Conservation (phyloP, 225 moss, liverwort and hornwort species). For the Sphagnum tenellum region DNA sequence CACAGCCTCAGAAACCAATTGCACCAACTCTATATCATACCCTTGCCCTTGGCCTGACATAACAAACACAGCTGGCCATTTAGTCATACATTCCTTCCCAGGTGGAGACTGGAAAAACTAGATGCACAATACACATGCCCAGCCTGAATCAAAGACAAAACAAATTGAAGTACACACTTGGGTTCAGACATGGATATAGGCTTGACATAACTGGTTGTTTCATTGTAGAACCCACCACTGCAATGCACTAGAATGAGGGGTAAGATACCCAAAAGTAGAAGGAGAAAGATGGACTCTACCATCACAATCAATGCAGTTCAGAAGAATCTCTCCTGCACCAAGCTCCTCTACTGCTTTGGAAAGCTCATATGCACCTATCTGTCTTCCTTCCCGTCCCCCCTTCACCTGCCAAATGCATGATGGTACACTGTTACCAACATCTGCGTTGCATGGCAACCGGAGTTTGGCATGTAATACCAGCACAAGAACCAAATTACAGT, state of each 20-base stretch:
- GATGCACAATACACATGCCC: no score
- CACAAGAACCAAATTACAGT: no score
- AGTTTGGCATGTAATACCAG: no score
- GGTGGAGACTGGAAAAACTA: no score
- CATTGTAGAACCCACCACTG: no score
- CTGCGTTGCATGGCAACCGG: neutral
- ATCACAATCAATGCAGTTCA: conserved; percentile 96
- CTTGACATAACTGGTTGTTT: no score
- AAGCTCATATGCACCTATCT: conserved; percentile 89
- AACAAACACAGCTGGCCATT: neutral
- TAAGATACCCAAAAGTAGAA: no score
- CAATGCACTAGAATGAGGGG: no score
- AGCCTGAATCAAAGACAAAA: no score
- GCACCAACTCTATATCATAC: conserved; percentile 75
- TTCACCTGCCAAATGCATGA: conserved; percentile 43
- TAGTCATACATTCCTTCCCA: neutral
- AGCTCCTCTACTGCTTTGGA: conserved; percentile 84
- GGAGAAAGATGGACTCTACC: conserved; percentile 21
- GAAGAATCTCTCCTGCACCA: conserved; percentile 92
- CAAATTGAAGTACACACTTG: no score
- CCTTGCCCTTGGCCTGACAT: conserved; percentile 80
- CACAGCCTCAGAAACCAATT: conserved; percentile 80
- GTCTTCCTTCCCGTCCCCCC: conserved; percentile 84
- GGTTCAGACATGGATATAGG: no score
- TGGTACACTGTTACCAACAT: neutral